Conservation (phyloP, 176 grass and related monocot species). For the Elymus sibiricus region DNA sequence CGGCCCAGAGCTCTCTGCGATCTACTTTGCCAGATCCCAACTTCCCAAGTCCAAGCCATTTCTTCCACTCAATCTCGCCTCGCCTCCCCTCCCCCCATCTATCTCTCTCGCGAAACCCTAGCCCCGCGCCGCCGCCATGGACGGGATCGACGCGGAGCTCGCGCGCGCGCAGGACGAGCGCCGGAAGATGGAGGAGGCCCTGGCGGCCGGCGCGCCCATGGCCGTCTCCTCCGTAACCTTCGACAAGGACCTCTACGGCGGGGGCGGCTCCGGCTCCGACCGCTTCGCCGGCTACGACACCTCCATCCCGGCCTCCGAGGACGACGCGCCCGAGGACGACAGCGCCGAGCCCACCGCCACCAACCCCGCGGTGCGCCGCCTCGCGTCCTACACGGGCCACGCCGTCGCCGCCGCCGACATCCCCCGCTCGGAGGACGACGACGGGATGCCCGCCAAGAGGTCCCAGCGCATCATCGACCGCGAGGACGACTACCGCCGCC, state of each 20-base stretch:
- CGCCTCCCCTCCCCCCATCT: background rate
- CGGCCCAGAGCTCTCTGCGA: background rate
- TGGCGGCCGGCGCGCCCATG: slow-evolving; percentile 34
- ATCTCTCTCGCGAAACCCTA: background rate
- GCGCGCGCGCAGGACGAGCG: slow-evolving; percentile 83
- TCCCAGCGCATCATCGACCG: slow-evolving; percentile 82
- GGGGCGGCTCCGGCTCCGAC: slow-evolving; percentile 55
- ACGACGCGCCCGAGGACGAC: slow-evolving; percentile 54
- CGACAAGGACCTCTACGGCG: slow-evolving; percentile 92
- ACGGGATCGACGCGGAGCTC: slow-evolving; percentile 74
- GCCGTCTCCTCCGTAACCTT: slow-evolving; percentile 74
- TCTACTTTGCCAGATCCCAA: background rate
- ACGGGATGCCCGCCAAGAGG: slow-evolving; percentile 46
- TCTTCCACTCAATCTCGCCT: background rate
- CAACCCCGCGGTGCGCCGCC: slow-evolving; percentile 54
- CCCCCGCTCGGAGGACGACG: slow-evolving; percentile 65
- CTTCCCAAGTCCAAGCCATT: background rate
- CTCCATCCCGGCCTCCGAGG: slow-evolving; percentile 87
- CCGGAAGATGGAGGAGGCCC: slow-evolving; percentile 73
- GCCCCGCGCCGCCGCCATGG: slow-evolving; percentile 40
- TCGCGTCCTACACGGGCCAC: slow-evolving; percentile 77
- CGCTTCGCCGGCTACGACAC: slow-evolving; percentile 87
- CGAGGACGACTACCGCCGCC: slow-evolving; percentile 86
- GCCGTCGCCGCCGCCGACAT: slow-evolving; percentile 58
- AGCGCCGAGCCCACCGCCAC: slow-evolving; percentile 14